These are phyloP conservation scores for Themeda triandra DNA, from an alignment of 176 grass and related monocot species.

Conservation along the genomic window DNA sequence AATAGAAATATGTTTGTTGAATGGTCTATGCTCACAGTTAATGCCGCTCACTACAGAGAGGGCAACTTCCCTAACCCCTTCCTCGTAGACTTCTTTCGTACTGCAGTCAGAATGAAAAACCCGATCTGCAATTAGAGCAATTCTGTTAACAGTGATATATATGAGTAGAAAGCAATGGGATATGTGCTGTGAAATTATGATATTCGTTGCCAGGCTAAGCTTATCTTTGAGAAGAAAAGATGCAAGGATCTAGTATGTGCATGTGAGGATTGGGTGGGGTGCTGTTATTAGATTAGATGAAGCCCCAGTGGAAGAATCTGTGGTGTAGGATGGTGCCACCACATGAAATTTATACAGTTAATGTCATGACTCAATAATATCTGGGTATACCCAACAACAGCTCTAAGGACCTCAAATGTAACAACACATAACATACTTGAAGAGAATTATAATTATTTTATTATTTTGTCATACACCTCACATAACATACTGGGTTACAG, in stretches of 20 bases:
- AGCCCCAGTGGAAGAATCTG: neutral
- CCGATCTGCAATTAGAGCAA: constrained; percentile 51
- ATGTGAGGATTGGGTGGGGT: neutral
- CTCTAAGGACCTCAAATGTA: neutral
- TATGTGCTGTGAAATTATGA: neutral
- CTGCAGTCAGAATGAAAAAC: constrained; percentile 77
- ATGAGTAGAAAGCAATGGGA: neutral
- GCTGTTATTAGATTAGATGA: neutral
- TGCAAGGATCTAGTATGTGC: neutral
- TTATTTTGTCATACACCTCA: no score
- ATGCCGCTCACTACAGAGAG: constrained; percentile 92
- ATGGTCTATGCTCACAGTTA: constrained; percentile 70
- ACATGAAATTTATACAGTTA: neutral
- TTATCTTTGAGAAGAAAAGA: constrained; percentile 30
- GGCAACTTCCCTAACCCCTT: constrained; percentile 88
- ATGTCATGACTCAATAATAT: neutral
- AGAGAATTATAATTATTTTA: neutral
- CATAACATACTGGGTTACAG: neutral
- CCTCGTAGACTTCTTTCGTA: constrained; percentile 83
- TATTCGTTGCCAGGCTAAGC: constrained; percentile 28
- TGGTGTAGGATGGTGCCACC: neutral
- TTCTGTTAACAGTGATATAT: constrained; percentile 14
- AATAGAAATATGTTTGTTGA: neutral
- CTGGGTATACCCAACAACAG: neutral
- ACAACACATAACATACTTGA: neutral